phyloP scores from a whole-genome alignment of 2,329 filamentous ascomycete species.

The Aspergillus tamarii region DNA sequence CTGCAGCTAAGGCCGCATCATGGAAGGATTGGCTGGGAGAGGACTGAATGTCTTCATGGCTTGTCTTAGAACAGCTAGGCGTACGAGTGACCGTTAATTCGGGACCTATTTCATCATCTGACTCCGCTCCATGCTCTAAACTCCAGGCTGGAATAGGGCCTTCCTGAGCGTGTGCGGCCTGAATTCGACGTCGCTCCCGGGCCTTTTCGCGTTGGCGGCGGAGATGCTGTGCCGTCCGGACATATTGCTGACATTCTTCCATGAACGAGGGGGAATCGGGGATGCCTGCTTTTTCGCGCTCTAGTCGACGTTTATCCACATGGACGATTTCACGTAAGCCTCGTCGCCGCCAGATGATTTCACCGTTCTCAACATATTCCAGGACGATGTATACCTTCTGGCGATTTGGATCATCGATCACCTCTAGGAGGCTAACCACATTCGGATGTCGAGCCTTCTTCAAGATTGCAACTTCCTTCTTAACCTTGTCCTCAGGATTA shows the following conservation, averaged over 20 bases:
- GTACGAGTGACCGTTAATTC: slow-evolving; percentile 37
- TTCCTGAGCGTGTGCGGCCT: slow-evolving; percentile 56
- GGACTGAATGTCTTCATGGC: slow-evolving; percentile 57
- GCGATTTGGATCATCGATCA: slow-evolving; percentile 93
- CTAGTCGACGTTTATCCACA: slow-evolving; percentile 79
- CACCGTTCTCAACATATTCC: slow-evolving; percentile 90
- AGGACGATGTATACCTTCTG: slow-evolving; percentile 99
- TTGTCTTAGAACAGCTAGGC: slow-evolving; percentile 37
- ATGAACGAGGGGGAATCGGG: slow-evolving; percentile 64
- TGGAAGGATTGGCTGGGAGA: slow-evolving; percentile 55
- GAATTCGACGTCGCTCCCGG: slow-evolving; percentile 63
- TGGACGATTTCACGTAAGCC: slow-evolving; percentile 80
- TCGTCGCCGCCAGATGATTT: slow-evolving; percentile 92
- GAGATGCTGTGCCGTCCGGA: slow-evolving; percentile 41
- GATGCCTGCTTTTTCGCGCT: slow-evolving; percentile 73
- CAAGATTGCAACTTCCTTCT: slow-evolving; percentile 94
- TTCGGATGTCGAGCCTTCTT: slow-evolving; percentile 99
- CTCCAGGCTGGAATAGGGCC: slow-evolving; percentile 74
- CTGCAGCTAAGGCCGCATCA: slow-evolving; percentile 50
- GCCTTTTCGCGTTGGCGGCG: slow-evolving; percentile 55
- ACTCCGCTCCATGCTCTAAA: slow-evolving; percentile 73
- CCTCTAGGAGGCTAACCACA: slow-evolving; percentile 90
- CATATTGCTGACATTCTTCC: slow-evolving; percentile 48
- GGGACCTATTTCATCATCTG: slow-evolving; percentile 46
- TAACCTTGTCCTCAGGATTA: slow-evolving; percentile 74